Base-by-base conservation (phyloP, 2,329 filamentous ascomycete species). In the Exophiala aquamarina region DNA sequence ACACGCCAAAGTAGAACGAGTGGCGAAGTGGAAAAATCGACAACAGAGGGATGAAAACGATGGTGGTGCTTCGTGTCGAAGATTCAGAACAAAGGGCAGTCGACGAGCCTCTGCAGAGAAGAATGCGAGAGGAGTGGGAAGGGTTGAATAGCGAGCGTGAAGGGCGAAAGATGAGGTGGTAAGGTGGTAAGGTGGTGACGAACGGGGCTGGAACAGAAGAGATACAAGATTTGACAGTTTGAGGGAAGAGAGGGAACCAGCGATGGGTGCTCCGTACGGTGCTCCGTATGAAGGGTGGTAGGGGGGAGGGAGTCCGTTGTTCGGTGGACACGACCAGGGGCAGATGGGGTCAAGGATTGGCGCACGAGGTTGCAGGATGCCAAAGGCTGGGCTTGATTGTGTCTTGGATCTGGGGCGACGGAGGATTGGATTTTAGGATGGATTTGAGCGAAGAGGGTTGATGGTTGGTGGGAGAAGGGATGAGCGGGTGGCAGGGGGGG, bases 171-270 rank as follows among this genome's bases (percentile, higher is more conserved):
- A 37, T 20, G 33, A 34, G 26, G 33, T 23, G 39, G n/a, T n/a
- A n/a, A n/a, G n/a, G n/a, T n/a, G n/a, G n/a, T n/a, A 37, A 39
- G 34, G 44, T 51, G 47, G 45, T 45, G 50, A 47, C 47, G 36
- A 21, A 37, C 35, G 47, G 35, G 52, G 52, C 44, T 51, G 52
- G 48, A 54, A 54, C 26, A 41, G 43, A 46, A 37, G 44, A 52
- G 49, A 48, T 49, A 41, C 49, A 45, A 39, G 49, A 44, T 52
- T 52, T 49, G 47, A 49, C 45, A 43, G 34, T 11, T 45, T 37
- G 13, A 11, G 26, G 23, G 23, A 29, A 33, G 33, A 35, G 32
- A 32, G 34, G 17, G 41, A 36, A 26, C 32, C 20, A 19, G 19
- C n/a, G 14, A 14, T 28, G 23, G 23, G 23, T 21, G 41, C 28